Evolutionary conservation across 179 eudicot genomes (phyloP).

Genomic region (Pouteria campechiana): DNA sequence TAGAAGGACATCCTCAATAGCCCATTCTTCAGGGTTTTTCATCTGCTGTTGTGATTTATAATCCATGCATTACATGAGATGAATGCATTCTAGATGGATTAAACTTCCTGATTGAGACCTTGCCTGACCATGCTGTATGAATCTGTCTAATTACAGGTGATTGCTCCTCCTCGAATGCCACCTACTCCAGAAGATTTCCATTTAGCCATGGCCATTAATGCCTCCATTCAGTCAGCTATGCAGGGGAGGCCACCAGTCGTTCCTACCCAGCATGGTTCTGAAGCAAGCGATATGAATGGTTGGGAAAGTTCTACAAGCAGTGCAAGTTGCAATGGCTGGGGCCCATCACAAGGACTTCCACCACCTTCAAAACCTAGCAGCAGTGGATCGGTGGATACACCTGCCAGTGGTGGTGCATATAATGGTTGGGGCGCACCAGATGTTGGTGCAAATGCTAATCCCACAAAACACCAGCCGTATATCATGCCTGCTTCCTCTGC

Average conservation of each 20-base stretch:
- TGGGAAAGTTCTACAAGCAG: neutral
- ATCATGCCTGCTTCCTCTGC: constrained; percentile 3
- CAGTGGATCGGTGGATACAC: no score
- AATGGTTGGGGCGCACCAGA: constrained; percentile 20
- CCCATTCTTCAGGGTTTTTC: no score
- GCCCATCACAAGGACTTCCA: constrained; percentile 6
- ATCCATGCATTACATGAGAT: no score
- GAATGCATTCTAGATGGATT: no score
- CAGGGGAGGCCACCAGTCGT: constrained; percentile 24
- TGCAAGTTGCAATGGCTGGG: neutral
- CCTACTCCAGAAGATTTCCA: constrained; percentile 46
- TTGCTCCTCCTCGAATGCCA: constrained; percentile 21
- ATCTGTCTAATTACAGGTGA: no score
- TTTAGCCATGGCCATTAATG: constrained; percentile 58
- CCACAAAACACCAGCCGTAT: constrained; percentile 9
- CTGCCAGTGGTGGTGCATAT: no score
- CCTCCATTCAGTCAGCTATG: constrained; percentile 58
- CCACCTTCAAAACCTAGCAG: constrained; percentile 16
- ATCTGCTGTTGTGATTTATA: no score
- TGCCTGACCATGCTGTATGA: no score
- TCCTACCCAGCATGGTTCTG: constrained; percentile 11
- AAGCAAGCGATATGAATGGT: constrained; percentile 31
- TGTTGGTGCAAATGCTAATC: constrained; percentile 23
- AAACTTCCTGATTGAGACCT: no score
- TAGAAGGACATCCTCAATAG: no score